Evolutionary conservation across 169 alveolate species (phyloP), one percentile per base, ranked within the genome.

Genomic region (Cyclospora cayetanensis): DNA sequence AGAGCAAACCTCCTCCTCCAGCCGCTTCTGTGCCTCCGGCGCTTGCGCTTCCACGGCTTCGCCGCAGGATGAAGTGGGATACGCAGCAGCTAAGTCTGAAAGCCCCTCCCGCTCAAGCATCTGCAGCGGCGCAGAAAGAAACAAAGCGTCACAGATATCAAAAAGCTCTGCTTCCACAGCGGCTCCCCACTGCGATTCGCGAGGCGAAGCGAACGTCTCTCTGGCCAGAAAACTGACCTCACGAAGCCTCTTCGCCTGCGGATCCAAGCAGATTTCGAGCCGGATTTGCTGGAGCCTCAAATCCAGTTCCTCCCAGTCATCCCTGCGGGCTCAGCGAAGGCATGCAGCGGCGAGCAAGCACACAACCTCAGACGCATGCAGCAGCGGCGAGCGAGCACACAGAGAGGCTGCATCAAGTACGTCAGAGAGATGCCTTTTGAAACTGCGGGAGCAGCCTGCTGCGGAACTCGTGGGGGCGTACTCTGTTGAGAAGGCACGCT

Each of bases 291-390:
- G 83, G 55, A 72, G 83, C 25, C 83, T 46, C 83, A 72, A 31
- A 46, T 39, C 55, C 83, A 35, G 22, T 25, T 72, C 83, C 4
- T 43, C 53, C 46, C 83, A 65, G 29, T 11, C 22, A 53, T 72
- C 83, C 2, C 86, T 43, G 86, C 66, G 43, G 86, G 68, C 25
- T 63, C 86, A 76, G 86, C 86, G 43, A 37, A 35, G 55, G 53
- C 55, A 65, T 29, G 70, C 70, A 55, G 41, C 77, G 31, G 77
- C 77, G 31, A n/a, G n/a, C n/a, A n/a, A n/a, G n/a, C n/a, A n/a
- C n/a, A n/a, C n/a, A n/a, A n/a, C n/a, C n/a, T 37, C 77, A 65
- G 25, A 55, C 68, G 25, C 29, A 55, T 55, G 77, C 77, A 65
- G 77, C 77, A 63, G 74, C 35, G 31, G 39, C 34, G 31, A 4